phyloP scores from a whole-genome alignment of 2,329 filamentous ascomycete genomes.

The Aspergillus cejpii region DNA sequence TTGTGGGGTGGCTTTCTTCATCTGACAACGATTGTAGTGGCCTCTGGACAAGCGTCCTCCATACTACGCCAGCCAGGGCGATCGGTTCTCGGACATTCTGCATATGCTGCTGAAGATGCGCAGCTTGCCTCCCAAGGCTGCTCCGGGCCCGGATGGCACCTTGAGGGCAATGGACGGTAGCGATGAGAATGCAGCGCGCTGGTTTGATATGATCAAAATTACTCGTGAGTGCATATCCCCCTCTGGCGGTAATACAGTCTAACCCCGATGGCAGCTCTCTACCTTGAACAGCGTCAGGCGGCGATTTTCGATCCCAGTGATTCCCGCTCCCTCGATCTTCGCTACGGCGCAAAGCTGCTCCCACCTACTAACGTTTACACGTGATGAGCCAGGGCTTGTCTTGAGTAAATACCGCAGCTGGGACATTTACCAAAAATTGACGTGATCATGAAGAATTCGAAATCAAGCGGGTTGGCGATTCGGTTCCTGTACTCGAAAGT shows the following conservation, averaged over 20 bases:
- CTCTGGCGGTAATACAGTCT: neutral
- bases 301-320: slow-evolving; percentile 36
- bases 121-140: slow-evolving; percentile 39
- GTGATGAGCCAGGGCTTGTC: slow-evolving; percentile 7
- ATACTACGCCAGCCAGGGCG: slow-evolving; percentile 50
- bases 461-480: slow-evolving; percentile 1
- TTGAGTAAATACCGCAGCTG: slow-evolving; percentile 2
- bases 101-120: slow-evolving; percentile 55
- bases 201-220: slow-evolving; percentile 40
- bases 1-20: neutral
- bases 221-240: slow-evolving; percentile 28
- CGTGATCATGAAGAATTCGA: slow-evolving; percentile 4
- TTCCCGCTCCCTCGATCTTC: slow-evolving; percentile 39
- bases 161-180: slow-evolving; percentile 36
- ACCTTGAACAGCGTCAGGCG: slow-evolving; percentile 34
- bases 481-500: neutral
- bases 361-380: slow-evolving; percentile 23
- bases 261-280: slow-evolving; percentile 26
- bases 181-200: slow-evolving; percentile 34
- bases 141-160: slow-evolving; percentile 33
- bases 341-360: slow-evolving; percentile 34
- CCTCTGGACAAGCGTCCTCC: slow-evolving; percentile 49
- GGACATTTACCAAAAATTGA: slow-evolving; percentile 3
- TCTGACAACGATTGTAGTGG: slow-evolving; percentile 37
- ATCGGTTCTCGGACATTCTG: slow-evolving; percentile 53